Percentiles rank a stretch among this genome's conserved stretches.
Conservation (phyloP, 192 early-diverging fungal genomes). For the Chytriomyces sp. region DNA sequence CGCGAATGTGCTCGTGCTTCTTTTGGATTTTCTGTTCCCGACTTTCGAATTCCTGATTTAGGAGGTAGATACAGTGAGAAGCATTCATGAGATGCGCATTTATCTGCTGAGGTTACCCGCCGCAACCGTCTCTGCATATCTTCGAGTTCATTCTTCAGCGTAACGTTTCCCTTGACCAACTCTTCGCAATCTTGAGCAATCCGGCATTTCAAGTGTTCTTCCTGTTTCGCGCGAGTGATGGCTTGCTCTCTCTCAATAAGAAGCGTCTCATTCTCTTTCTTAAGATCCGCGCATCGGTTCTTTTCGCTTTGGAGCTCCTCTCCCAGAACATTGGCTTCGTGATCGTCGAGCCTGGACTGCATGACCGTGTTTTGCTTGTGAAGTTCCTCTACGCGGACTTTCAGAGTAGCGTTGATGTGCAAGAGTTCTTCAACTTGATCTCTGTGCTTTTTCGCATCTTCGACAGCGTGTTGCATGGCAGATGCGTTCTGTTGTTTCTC, state of each 20-base stretch:
- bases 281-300: constrained; percentile 18
- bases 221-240: constrained; percentile 39
- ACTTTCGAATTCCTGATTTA: constrained; percentile 40
- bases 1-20: constrained; percentile 38
- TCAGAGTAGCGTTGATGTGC: constrained; percentile 46
- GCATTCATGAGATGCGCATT: no score
- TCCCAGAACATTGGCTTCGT: constrained; percentile 27
- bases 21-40: constrained; percentile 32
- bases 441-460: constrained; percentile 37
- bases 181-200: constrained; percentile 47
- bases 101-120: constrained; percentile 13
- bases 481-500: constrained; percentile 42
- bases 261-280: constrained; percentile 31
- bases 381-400: constrained; percentile 43
- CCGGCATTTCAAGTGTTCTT: constrained; percentile 43
- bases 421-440: constrained; percentile 56
- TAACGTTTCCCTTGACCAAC: constrained; percentile 46
- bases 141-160: constrained; percentile 41
- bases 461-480: constrained; percentile 23
- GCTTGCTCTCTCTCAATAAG: constrained; percentile 38
- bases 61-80: neutral
- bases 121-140: constrained; percentile 39
- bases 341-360: constrained; percentile 35
- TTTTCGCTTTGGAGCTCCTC: constrained; percentile 36
- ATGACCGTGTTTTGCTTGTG: constrained; percentile 37